phyloP scores from a whole-genome alignment of 2,329 filamentous ascomycete species.

The Aspergillus sp. region DNA sequence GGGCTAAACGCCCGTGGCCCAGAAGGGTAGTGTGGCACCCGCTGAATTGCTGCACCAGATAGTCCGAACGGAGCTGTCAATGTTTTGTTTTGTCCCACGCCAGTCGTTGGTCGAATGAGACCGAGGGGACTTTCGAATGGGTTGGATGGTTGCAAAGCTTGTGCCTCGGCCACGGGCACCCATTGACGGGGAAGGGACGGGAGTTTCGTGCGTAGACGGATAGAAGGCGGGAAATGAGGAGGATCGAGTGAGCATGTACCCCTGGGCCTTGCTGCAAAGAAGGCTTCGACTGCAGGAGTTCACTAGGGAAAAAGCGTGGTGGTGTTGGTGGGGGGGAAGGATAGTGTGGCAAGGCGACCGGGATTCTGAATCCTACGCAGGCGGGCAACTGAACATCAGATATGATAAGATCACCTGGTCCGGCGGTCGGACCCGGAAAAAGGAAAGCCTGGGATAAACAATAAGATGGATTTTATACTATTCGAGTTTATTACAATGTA shows the following conservation, averaged over 20 bases:
- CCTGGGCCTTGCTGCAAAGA: slow-evolving; percentile 10
- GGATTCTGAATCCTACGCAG: slow-evolving; percentile 10
- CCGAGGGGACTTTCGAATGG: slow-evolving; percentile 7
- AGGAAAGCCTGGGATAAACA: no score
- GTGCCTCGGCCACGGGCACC: slow-evolving; percentile 12
- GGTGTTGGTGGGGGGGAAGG: slow-evolving; percentile 11
- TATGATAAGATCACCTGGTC: slow-evolving; percentile 29
- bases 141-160: slow-evolving; percentile 11
- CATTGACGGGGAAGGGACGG: neutral
- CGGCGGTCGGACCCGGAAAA: slow-evolving; percentile 15
- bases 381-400: slow-evolving; percentile 22
- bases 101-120: slow-evolving; percentile 10
- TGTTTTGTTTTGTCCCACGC: slow-evolving; percentile 10
- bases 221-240: neutral
- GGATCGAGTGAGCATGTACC: slow-evolving; percentile 1
- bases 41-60: slow-evolving; percentile 10
- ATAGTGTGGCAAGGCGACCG: slow-evolving; percentile 14
- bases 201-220: neutral
- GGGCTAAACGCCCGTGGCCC: slow-evolving; percentile 27
- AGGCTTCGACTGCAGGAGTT: slow-evolving; percentile 12
- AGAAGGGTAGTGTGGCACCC: slow-evolving; percentile 22
- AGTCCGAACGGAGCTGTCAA: slow-evolving; percentile 8
- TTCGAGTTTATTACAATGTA: no score
- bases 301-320: slow-evolving; percentile 7
- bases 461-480: no score